Evolutionary conservation across 495 filamentous ascomycete species (phyloP).

Genomic region (Aspergillus steynii): DNA sequence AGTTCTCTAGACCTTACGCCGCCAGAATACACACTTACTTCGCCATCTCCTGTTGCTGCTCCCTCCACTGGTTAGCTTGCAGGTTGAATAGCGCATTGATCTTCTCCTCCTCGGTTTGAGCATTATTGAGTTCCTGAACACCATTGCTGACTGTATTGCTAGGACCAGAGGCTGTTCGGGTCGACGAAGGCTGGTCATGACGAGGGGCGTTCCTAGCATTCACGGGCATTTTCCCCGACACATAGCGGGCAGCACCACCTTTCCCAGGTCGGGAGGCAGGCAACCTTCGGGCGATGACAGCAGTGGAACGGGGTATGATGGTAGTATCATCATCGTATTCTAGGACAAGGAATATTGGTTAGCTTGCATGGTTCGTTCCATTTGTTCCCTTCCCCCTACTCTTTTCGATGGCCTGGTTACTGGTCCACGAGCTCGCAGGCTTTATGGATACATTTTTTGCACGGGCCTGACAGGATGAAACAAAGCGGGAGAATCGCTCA

Average conservation of each 20-base stretch:
- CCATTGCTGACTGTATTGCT: slow-evolving; percentile 51
- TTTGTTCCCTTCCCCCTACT: not conserved
- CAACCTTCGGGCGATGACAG: slow-evolving; percentile 85
- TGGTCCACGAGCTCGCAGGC: not conserved
- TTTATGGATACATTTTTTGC: not conserved
- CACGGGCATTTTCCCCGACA: slow-evolving; percentile 93
- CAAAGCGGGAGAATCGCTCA: not conserved
- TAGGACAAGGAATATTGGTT: slow-evolving; percentile 32
- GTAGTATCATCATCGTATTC: slow-evolving; percentile 97
- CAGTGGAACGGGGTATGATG: slow-evolving; percentile 90
- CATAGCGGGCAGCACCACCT: slow-evolving; percentile 90
- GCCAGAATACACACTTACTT: slow-evolving; percentile 60
- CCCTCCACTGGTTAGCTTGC: slow-evolving; percentile 81
- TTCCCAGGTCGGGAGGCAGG: slow-evolving; percentile 78
- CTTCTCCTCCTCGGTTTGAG: slow-evolving; percentile 85
- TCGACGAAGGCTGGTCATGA: slow-evolving; percentile 60
- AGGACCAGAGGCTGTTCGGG: slow-evolving; percentile 42
- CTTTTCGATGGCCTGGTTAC: not conserved
- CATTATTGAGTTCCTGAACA: slow-evolving; percentile 62
- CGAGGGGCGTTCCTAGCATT: slow-evolving; percentile 80
- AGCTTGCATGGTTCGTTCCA: not conserved
- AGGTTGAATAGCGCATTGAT: slow-evolving; percentile 86
- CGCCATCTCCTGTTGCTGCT: slow-evolving; percentile 88
- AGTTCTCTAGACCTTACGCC: slow-evolving; percentile 1
- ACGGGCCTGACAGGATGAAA: not conserved